Evolutionary conservation across 1,284 basidiomycete species (phyloP).

Genomic region (Exsudoporus floridanus): DNA sequence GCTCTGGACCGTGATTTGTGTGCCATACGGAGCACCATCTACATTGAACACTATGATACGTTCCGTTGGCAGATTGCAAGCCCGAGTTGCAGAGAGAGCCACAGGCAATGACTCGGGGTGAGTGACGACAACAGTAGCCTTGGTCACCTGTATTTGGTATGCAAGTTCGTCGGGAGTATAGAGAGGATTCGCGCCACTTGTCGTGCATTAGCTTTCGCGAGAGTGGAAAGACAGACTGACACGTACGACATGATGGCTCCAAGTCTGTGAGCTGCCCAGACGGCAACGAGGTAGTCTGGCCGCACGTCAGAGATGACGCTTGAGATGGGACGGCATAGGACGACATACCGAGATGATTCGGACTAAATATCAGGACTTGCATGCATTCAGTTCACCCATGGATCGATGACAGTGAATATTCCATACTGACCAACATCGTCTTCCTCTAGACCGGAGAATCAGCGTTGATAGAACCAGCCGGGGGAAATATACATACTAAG

Average conservation of each 20-base stretch:
- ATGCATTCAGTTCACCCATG: conserved; percentile 8
- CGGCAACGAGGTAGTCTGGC: conserved; percentile 65
- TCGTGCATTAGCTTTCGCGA: conserved; percentile 11
- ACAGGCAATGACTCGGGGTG: conserved; percentile 46
- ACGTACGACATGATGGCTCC: conserved; percentile 69
- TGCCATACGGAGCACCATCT: conserved; percentile 15
- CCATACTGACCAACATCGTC: conserved; percentile 40
- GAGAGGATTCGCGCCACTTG: conserved; percentile 57
- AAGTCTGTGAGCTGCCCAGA: conserved; percentile 76
- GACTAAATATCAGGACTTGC: conserved; percentile 64
- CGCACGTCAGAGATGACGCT: not conserved
- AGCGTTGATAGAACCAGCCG: not conserved
- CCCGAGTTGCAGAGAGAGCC: conserved; percentile 47
- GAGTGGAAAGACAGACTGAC: not conserved
- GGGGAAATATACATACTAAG: conserved; percentile 36
- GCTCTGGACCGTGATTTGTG: conserved; percentile 46
- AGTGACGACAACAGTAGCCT: conserved; percentile 46
- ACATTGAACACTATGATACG: conserved; percentile 56
- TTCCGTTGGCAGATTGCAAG: conserved; percentile 52
- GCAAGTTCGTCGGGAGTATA: conserved; percentile 55
- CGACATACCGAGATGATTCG: conserved; percentile 60
- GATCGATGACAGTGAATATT: not conserved
- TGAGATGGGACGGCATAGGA: not conserved
- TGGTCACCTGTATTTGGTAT: conserved; percentile 47
- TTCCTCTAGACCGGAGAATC: conserved; percentile 36